These are phyloP conservation scores for Euphorbia pulcherrima DNA, from an alignment of 345 rosid genomes.

Conservation along the genomic window DNA sequence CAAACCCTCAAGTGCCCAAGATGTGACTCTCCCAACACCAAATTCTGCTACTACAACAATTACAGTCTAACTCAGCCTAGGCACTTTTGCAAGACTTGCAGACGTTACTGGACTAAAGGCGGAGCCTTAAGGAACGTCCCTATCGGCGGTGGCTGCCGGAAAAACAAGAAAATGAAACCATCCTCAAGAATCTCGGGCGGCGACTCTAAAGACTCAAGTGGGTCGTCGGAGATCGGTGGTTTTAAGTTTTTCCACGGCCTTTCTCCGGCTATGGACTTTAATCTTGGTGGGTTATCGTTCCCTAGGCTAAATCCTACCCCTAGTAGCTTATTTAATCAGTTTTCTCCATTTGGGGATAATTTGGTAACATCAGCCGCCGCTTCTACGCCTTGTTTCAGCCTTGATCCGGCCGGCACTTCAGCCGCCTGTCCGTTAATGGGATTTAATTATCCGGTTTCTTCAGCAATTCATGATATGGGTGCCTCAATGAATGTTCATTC, in stretches of 20 bases:
- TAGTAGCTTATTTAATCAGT: conserved; percentile 38
- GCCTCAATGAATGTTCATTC: conserved; percentile 51
- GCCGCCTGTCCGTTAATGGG: conserved; percentile 45
- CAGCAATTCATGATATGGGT: conserved; percentile 38
- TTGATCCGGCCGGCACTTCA: conserved; percentile 39
- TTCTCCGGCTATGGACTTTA: conserved; percentile 70
- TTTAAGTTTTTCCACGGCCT: conserved; percentile 59
- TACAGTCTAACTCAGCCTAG: conserved; percentile 30
- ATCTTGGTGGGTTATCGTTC: conserved; percentile 58
- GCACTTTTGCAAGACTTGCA: conserved; percentile 30
- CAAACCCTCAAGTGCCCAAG: conserved; percentile 24
- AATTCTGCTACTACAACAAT: conserved; percentile 31
- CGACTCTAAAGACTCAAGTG: conserved; percentile 37
- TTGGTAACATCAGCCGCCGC: conserved; percentile 15
- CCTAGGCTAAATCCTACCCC: conserved; percentile 41
- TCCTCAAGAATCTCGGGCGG: conserved; percentile 20
- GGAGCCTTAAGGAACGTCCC: conserved; percentile 32
- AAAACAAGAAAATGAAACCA: conserved; percentile 23
- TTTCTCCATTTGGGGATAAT: conserved; percentile 41
- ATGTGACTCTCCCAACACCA: conserved; percentile 29
- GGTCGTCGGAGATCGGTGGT: conserved; percentile 51
- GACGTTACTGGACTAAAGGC: conserved; percentile 32
- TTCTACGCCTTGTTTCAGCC: conserved; percentile 29
- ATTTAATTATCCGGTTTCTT: conserved; percentile 43
- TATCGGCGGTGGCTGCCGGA: conserved; percentile 28